Base-by-base conservation (phyloP, 2,329 filamentous ascomycete species). In the Colletotrichum tofieldiae region DNA sequence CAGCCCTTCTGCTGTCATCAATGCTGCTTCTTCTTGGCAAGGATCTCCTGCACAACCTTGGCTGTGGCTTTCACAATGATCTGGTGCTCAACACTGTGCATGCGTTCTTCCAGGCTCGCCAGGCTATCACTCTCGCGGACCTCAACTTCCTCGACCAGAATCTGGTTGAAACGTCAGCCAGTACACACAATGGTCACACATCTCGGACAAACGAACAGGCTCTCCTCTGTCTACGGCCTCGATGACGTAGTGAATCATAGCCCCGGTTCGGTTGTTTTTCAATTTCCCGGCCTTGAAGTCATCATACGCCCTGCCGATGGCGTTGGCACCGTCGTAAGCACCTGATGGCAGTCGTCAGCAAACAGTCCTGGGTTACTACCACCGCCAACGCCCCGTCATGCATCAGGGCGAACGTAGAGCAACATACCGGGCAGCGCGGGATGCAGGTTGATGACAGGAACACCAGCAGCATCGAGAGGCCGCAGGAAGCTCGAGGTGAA, bases 191-290 rank as follows among this genome's bases (percentile, higher is more conserved):
- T 52, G 78, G 76, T 9, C 29, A 47, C 14, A 26, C 14, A 97
- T 92, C 23, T 11, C 12, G n/a, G 32, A n/a, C 43, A 41, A 51
- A 63, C 60, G 47, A 52, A 63, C 60, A 12, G 93, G 92, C 74
- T 89, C 86, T 2, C 95, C 95, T 78, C 92, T 89, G 83, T 98
- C 95, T 66, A 98, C 94, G 80, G 96, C 90, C 11, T 84, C 86
- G 73, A 93, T 91, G 58, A 97, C 94, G 82, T 95, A 92, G 83
- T 98, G 95, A 20, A 94, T 91, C 95, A 97, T 98, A 65, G 97
- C 92, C 0, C 95, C 95, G 0, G 95, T 97, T 75, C 87, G 88
- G 75, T 88, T 88, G 75, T 93, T 87, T 77, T 91, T 89, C 12
- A 94, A 88, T 74, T 88, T 88, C 7, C 89, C 88, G 2, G 83